Evolutionary conservation across 2,329 filamentous ascomycete species (phyloP).

Genomic region (Aspergillus clavatus): DNA sequence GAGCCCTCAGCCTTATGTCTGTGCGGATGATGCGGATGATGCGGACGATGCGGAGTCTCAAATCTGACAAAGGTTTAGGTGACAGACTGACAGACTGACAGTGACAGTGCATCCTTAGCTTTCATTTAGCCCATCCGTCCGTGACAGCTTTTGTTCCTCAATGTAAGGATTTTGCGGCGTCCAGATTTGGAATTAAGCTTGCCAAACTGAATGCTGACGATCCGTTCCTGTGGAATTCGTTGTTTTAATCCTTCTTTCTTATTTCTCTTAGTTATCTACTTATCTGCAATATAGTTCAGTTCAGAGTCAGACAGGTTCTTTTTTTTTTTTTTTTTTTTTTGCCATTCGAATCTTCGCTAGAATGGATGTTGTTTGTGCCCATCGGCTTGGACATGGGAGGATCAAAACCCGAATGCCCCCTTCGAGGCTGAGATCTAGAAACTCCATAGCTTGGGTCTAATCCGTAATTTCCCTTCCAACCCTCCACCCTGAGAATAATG

Average conservation of each 20-base stretch:
- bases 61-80: neutral
- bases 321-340: too few species aligned
- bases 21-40: too few species aligned
- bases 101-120: neutral
- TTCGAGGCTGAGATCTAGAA: too few species aligned
- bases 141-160: neutral
- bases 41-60: neutral
- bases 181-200: neutral
- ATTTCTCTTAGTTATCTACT: neutral
- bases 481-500: too few species aligned
- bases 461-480: too few species aligned
- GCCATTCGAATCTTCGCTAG: too few species aligned
- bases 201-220: conserved; percentile 14
- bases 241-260: neutral
- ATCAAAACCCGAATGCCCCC: too few species aligned
- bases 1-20: neutral
- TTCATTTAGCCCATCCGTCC: neutral
- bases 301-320: too few species aligned
- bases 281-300: too few species aligned
- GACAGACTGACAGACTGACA: neutral
- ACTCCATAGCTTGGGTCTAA: too few species aligned
- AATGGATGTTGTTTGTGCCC: too few species aligned
- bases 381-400: too few species aligned
- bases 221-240: conserved; percentile 1
- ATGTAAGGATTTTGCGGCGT: neutral